phyloP scores from a whole-genome alignment of 2,329 filamentous ascomycete genomes.

The Aspergillus japonicus region DNA sequence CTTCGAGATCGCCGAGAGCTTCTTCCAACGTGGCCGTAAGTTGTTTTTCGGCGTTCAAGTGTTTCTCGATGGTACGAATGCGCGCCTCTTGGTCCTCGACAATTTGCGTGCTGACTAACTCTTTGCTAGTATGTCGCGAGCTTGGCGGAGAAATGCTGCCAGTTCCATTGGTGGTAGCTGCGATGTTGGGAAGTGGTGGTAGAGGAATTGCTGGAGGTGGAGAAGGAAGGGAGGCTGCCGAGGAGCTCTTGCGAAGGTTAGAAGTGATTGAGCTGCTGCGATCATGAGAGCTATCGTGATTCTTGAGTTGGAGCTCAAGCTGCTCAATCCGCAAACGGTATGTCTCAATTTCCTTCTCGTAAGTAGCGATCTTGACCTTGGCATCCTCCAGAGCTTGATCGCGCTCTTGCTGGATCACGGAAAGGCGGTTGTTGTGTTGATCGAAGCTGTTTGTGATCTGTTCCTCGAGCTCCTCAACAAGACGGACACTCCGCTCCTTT shows the following conservation, averaged over 20 bases:
- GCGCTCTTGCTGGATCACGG: slow-evolving; percentile 73
- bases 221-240: slow-evolving; percentile 80
- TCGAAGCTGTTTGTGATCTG: slow-evolving; percentile 95
- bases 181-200: slow-evolving; percentile 74
- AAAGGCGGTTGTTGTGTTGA: slow-evolving; percentile 88
- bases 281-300: slow-evolving; percentile 47
- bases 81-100: slow-evolving; percentile 95
- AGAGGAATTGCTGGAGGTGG: slow-evolving; percentile 95
- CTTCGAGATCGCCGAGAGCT: slow-evolving; percentile 89
- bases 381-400: slow-evolving; percentile 76
- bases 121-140: slow-evolving; percentile 77
- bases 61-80: slow-evolving; percentile 94
- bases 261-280: slow-evolving; percentile 62
- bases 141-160: slow-evolving; percentile 58
- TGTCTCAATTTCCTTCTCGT: slow-evolving; percentile 67
- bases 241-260: slow-evolving; percentile 79
- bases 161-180: slow-evolving; percentile 51
- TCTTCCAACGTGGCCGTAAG: slow-evolving; percentile 94
- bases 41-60: slow-evolving; percentile 92
- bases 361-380: slow-evolving; percentile 60
- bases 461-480: slow-evolving; percentile 95
- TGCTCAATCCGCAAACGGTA: slow-evolving; percentile 57
- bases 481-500: slow-evolving; percentile 86
- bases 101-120: slow-evolving; percentile 73
- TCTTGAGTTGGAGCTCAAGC: slow-evolving; percentile 61